A percentile compares a stretch with the other conserved stretches of the same genome.
Conservation (phyloP, 257 asterid species). For the Thymus mandschuricus region DNA sequence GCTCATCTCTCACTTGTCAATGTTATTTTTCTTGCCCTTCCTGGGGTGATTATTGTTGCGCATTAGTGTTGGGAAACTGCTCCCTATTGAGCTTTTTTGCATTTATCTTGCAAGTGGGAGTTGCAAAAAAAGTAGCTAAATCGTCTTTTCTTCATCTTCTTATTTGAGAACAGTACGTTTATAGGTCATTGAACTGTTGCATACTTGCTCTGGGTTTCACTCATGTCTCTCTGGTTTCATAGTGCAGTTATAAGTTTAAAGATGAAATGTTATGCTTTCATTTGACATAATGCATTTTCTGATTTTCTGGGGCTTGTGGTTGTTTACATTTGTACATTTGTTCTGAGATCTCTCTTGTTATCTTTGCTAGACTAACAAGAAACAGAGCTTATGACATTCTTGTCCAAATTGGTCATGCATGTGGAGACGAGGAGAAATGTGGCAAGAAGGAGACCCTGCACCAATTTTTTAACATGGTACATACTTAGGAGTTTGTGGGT, state of each 20-base stretch:
- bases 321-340: conserved; percentile 6
- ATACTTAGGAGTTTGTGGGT: conserved; percentile 15
- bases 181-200: not conserved
- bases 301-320: not conserved
- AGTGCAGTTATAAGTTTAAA: not conserved
- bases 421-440: conserved; percentile 71
- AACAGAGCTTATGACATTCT: conserved; percentile 92
- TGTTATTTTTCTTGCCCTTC: too few species aligned
- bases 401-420: conserved; percentile 90
- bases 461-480: conserved; percentile 78
- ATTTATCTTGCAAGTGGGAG: not conserved
- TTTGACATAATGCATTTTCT: not conserved
- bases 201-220: not conserved
- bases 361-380: conserved; percentile 75
- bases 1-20: too few species aligned
- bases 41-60: not conserved
- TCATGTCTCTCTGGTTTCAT: not conserved
- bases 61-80: not conserved
- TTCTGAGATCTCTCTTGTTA: conserved; percentile 24
- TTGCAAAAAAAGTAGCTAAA: not conserved
- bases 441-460: conserved; percentile 63
- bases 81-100: not conserved
- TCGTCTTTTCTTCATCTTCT: too few species aligned
- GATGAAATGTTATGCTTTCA: not conserved
- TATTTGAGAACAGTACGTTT: not conserved